phyloP scores from a whole-genome alignment of 495 filamentous ascomycete genomes.

The Recurvomyces mirabilis region DNA sequence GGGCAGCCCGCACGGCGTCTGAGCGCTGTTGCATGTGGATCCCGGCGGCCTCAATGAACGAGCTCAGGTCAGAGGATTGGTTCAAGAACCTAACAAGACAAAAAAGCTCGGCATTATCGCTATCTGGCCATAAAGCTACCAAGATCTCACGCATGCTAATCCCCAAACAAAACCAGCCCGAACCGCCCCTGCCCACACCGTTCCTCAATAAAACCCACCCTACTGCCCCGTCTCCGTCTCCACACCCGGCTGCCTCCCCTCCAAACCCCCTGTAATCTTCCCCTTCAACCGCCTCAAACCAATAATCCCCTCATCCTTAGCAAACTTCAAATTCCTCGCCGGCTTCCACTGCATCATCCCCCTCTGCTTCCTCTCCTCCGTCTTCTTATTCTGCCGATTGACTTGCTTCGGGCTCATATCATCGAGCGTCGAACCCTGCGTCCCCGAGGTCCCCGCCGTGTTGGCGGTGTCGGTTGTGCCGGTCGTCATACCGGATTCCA shows the following conservation, averaged over 20 bases:
- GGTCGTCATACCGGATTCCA: conserved; percentile 11
- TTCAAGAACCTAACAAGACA: too few relatives aligned
- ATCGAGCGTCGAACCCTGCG: neutral
- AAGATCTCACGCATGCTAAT: too few relatives aligned
- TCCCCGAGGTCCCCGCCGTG: conserved; percentile 1
- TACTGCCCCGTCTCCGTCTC: conserved; percentile 42
- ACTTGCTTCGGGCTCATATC: conserved; percentile 11
- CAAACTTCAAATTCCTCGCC: conserved; percentile 56
- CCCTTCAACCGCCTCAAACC: conserved; percentile 45
- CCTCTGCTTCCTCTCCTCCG: conserved; percentile 56
- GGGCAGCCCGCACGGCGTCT: too few relatives aligned
- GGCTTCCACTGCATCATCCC: conserved; percentile 72
- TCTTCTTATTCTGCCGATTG: conserved; percentile 46
- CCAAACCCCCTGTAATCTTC: conserved; percentile 42
- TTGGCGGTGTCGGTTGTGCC: conserved; percentile 5
- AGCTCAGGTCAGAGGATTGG: too few relatives aligned
- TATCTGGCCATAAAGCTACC: too few relatives aligned
- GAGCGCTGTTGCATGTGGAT: too few relatives aligned
- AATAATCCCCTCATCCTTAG: conserved; percentile 56
- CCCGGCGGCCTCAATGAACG: too few relatives aligned
- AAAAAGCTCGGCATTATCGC: too few relatives aligned
- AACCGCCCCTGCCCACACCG: too few relatives aligned
- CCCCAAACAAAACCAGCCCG: too few relatives aligned
- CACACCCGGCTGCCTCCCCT: conserved; percentile 55
- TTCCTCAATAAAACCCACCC: too few relatives aligned